Evolutionary conservation across 768 basidiomycete genomes (phyloP).

Genomic region (Termitomyces titanicus): DNA sequence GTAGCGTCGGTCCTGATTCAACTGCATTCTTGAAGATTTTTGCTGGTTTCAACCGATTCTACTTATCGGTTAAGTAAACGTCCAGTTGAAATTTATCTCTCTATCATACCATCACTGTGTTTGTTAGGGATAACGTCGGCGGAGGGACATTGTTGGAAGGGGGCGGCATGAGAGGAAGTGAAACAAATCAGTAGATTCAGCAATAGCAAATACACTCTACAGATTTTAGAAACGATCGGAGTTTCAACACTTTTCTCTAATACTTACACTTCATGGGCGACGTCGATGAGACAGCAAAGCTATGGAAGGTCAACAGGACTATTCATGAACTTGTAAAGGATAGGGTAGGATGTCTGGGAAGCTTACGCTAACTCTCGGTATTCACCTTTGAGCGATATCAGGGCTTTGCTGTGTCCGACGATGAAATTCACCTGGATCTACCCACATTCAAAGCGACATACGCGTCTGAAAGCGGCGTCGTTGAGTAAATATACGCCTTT

Average conservation of each 20-base stretch:
- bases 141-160: conserved; percentile 27
- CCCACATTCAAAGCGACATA: conserved; percentile 71
- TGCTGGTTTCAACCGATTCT: conserved; percentile 82
- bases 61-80: conserved; percentile 7
- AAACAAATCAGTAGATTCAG: background rate
- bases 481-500: conserved; percentile 65
- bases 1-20: conserved; percentile 52
- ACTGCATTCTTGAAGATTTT: conserved; percentile 84
- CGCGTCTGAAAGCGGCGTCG: conserved; percentile 65
- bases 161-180: conserved; percentile 31
- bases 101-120: conserved; percentile 47
- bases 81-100: conserved; percentile 7
- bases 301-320: conserved; percentile 96
- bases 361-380: conserved; percentile 13
- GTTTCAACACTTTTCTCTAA: conserved; percentile 44
- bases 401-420: conserved; percentile 93
- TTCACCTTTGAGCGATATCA: conserved; percentile 33
- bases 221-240: conserved; percentile 34
- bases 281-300: conserved; percentile 75
- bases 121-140: conserved; percentile 42
- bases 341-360: conserved; percentile 56
- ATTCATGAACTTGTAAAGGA: conserved; percentile 96
- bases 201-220: too few relatives aligned
- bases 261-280: conserved; percentile 51
- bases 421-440: conserved; percentile 89